Percentiles rank a stretch among this genome's conserved stretches.
phyloP scores from a whole-genome alignment of 2,329 filamentous ascomycete species.

The Penicillium sp. region DNA sequence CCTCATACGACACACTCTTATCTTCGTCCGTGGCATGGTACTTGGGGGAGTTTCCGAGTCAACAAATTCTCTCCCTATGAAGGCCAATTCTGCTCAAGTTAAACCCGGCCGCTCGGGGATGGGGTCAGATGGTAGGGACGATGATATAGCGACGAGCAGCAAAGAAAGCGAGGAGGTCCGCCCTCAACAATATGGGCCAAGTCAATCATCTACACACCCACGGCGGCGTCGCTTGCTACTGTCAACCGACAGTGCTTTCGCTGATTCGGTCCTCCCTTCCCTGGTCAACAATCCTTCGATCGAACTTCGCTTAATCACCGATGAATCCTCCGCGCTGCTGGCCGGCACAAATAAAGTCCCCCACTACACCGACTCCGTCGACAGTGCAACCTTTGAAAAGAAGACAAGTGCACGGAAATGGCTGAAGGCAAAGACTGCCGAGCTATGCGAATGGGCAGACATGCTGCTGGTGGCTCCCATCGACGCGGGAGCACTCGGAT shows the following conservation, averaged over 20 bases:
- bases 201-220: constrained; percentile 4
- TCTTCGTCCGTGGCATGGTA: too few relatives aligned
- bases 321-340: constrained; percentile 34
- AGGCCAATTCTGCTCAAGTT: not conserved
- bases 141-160: constrained; percentile 13
- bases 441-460: constrained; percentile 82
- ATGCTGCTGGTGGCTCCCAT: constrained; percentile 78
- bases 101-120: constrained; percentile 15
- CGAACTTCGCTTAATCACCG: constrained; percentile 39
- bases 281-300: constrained; percentile 35
- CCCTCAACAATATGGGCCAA: constrained; percentile 1
- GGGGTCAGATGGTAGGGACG: constrained; percentile 22
- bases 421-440: constrained; percentile 42
- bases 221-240: constrained; percentile 30
- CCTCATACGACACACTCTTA: too few relatives aligned
- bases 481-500: constrained; percentile 75
- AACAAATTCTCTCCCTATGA: not conserved
- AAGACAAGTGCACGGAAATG: constrained; percentile 35
- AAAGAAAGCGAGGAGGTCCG: constrained; percentile 8
- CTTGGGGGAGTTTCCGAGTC: not conserved
- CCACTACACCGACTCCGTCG: constrained; percentile 38
- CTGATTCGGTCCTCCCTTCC: constrained; percentile 34
- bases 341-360: constrained; percentile 34
- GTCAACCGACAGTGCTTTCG: constrained; percentile 37
- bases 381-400: constrained; percentile 35